Evolutionary conservation across 805 yeast species (phyloP), one percentile per base, ranked within the genome.

Genomic region (Lachancea cidri): DNA sequence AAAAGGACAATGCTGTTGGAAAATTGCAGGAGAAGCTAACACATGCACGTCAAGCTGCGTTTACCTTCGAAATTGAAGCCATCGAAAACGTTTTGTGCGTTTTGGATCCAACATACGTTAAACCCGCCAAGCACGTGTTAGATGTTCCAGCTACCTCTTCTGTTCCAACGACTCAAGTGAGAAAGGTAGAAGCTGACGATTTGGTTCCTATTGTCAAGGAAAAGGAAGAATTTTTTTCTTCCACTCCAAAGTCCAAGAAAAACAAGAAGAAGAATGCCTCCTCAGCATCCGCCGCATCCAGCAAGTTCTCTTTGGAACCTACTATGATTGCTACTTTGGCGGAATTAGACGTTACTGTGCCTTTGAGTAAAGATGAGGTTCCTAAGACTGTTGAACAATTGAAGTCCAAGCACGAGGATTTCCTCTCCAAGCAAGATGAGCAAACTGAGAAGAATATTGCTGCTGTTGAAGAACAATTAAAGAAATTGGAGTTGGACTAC

Each of bases 21-120:
- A 79, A 73, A 54, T 83, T 82, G 42, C 86, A 86, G 53, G 72
- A 76, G 57, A 78, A 77, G 57, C 77, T 85, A 70, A 74, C 79
- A 39, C 84, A 79, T 48, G 88, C 88, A 35, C 60, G 62, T 36
- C 77, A 84, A 19, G 96, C 98, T 20, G 98, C 97, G 19, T 89
- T 83, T 67, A 77, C 82, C 44, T 68, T 68, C 34, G 95, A 93
- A 67, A 82, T 91, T 55, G 73, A 73, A 50, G 71, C 82, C 48
- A 84, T 93, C 56, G 86, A 88, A 64, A 69, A 74, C 41, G 72
- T 88, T 60, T 72, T 89, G 60, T 58, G 68, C 29, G 77, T 77
- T 65, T 86, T 93, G 53, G 95, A 88, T 59, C 93, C 94, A 52
- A 59, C 81, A 35, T 80, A 77, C 65, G 86, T 79, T 57, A 78